Base-by-base conservation (phyloP, 148 eudicot genomes). In the Spergularia bocconei region DNA sequence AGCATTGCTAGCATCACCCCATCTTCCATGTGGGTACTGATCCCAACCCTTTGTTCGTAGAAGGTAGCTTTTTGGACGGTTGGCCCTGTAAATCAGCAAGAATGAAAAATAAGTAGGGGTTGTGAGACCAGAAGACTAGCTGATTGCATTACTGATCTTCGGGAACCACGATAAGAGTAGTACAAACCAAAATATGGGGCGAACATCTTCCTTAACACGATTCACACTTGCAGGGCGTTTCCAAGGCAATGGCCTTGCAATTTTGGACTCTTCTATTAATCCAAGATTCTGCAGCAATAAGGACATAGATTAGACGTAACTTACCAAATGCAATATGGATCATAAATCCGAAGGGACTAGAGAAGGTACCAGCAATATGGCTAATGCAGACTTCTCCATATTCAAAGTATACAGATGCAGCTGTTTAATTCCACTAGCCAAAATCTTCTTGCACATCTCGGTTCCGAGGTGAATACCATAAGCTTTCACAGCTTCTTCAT, bases 391-490 rank as follows among this genome's bases (percentile, higher is more conserved):
- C 77, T 95, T 95, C 80, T 95, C 98, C 98, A 95, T 95, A 80
- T 95, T 95, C 72, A 92, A 77, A 25, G 98, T 95, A 78, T 95
- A 95, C 10, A 95, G 87, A 82, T 95, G 98, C 71, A 95, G 53
- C 63, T 89, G 87, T 78, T 83, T 91, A 55, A 92, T 95, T 71
- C 98, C 98, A 72, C 72, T 81, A 33, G 97, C 96, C 80, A 95
- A 39, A 81, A 95, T 92, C 86, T 90, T 95, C 92, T 89, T 95
- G 96, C 98, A 95, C 98, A 95, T 92, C 82, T 95, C 98, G 68
- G 98, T 95, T 82, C 92, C 98, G 53, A 89, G 92, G 89, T 95
- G 97, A 86, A 95, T 78, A 50, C 98, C 98, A 71, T 90, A 95
- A 48, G 93, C 92, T 84, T 82, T 95, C 59, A 95, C 97, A 79